Base-by-base conservation (phyloP, 2,329 filamentous ascomycete species). In the Fusarium goolgardi region DNA sequence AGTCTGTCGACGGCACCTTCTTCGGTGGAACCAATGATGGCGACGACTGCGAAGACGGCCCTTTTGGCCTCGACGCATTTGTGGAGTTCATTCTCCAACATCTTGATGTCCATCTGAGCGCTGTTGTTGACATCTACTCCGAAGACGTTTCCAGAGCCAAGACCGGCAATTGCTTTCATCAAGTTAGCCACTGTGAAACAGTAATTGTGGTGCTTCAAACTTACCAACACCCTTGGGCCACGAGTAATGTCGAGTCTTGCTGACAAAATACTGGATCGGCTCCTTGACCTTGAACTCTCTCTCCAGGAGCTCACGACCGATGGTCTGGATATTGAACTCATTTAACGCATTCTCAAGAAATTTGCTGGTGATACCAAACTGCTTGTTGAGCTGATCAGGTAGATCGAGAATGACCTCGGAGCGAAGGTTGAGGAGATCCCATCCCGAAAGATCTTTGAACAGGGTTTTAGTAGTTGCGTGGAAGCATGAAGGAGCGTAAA, bases 181-280 rank as follows among this genome's bases (percentile, higher is more conserved):
- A 18, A 53, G 29, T 63, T 13, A 64, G 27, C 3, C 11, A 10
- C 7, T 4, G 1, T 18, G 6, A 0, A 3, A 31, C 5, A 41
- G 13, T 5, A 43, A 0, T 11, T 7, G 0, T 2, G 13, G 15
- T 7, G 6, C 3, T 16, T 10, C 8, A 5, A 0, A 72, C 78
- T 64, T 57, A 83, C 82, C 82, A n/a, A 72, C 79, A 47, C 77
- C 78, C 55, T 84, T 84, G 0, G 81, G 82, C 82, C 82, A 84
- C 0, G 81, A 83, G 63, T 84, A 84, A 63, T 84, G 82, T 1
- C 78, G 72, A 2, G 81, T 83, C 12, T 73, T 79, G n/a, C 75
- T 70, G 6, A 83, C 59, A 55, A 82, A 75, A 44, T 79, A 81
- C 52, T 78, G 72, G 3, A 65, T 67, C 0, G 78, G 77, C 21